Evolutionary conservation across 2,329 filamentous ascomycete genomes (phyloP), one percentile per base, ranked within the genome.

Genomic region (Calonectria pseudoturangicola): DNA sequence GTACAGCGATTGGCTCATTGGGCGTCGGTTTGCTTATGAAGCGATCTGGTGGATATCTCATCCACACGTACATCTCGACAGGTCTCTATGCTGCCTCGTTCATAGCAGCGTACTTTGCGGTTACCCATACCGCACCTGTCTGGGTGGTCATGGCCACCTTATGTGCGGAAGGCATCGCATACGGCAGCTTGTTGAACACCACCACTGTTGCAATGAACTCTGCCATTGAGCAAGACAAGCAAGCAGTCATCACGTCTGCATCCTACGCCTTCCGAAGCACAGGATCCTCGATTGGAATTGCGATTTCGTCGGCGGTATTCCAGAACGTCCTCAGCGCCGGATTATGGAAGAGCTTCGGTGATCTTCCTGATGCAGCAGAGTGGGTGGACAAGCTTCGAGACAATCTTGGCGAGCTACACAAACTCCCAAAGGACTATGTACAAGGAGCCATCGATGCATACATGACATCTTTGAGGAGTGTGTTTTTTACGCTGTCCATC

Each of bases 301-400:
- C 54, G 8, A 12, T 60, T 12, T 60, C 54, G 13, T 60, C 54
- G 0, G 54, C 54, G 3, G 54, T 60, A 5, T 60, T 60, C 10
- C 54, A 60, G 28, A 60, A 60, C 18, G 33, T 60, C 21, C 54
- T 60, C 54, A 60, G 7, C 7, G 21, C 54, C 12, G 33, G 54
- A 7, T 25, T 60, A 21, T 60, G 54, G 54, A 36, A 41, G 30
- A 60, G 33, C 33, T 27, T 60, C 3, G 54, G 54, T 1, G 21
- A 18, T 60, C 54, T 60, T 8, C 54, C 54, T 2, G 36, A 41
- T 10, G 54, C 54, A 3, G 54, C 33, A 5, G 15, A 41, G 21
- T 60, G 54, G 54, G 16, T 60, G 27, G 54, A 60, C 36, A 60
- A 60, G 33, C 36, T 60, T 39, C 54, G 54, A 27, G 54, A 41